Conservation (phyloP, 352 stramenopile genomes). For the Phytophthora niederhauseri region DNA sequence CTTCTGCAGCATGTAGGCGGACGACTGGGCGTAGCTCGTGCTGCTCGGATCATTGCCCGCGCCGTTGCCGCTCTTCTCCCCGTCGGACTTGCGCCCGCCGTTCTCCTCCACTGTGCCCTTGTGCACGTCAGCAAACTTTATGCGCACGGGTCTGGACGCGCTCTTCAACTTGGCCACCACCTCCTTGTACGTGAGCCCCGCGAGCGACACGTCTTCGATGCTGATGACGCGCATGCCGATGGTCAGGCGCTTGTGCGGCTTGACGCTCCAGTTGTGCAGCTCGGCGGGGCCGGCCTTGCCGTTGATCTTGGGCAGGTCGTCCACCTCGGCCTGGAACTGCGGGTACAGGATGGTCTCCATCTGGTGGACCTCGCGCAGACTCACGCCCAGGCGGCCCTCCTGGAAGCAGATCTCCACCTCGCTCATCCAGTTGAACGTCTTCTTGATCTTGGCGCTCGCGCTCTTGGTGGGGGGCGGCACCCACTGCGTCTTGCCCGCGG, state of each 20-base stretch:
- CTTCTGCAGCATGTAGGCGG: constrained; percentile 81
- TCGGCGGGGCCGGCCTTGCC: constrained; percentile 84
- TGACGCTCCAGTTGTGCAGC: constrained; percentile 91
- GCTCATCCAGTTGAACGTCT: constrained; percentile 80
- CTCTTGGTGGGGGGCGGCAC: constrained; percentile 50
- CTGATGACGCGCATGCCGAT: constrained; percentile 87
- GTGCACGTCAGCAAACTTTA: constrained; percentile 83
- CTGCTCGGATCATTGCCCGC: constrained; percentile 12
- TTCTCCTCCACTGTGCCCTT: constrained; percentile 80
- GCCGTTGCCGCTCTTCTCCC: constrained; percentile 21
- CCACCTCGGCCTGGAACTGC: constrained; percentile 90
- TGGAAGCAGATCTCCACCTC: constrained; percentile 90
- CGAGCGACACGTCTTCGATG: constrained; percentile 73
- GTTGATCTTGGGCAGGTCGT: constrained; percentile 88
- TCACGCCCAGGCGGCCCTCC: constrained; percentile 81
- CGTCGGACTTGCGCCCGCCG: constrained; percentile 54
- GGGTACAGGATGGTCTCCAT: constrained; percentile 80
- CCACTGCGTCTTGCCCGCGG: constrained; percentile 85
- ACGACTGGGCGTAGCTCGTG: constrained; percentile 42
- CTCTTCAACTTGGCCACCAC: constrained; percentile 81
- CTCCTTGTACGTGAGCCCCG: constrained; percentile 83
- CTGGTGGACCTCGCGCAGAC: constrained; percentile 76
- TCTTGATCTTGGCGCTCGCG: constrained; percentile 35
- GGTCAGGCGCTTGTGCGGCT: constrained; percentile 77
- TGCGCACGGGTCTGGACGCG: constrained; percentile 70